phyloP scores from a whole-genome alignment of 202 grass and related monocot genomes.

The Thinopyrum obtusiflorum region DNA sequence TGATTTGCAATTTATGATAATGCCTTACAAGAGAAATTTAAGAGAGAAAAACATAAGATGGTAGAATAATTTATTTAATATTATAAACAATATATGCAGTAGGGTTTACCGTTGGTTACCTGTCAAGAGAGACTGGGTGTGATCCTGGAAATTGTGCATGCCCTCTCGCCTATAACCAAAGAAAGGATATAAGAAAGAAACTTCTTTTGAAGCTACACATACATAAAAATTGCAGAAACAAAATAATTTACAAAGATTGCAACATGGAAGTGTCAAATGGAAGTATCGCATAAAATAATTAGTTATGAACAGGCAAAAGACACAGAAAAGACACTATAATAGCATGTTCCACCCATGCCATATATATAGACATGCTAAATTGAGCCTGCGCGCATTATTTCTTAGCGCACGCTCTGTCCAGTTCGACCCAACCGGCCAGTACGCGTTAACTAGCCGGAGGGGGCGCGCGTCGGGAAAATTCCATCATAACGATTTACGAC shows the following conservation, averaged over 20 bases:
- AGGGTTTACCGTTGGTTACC: conserved; percentile 35
- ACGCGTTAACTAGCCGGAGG: no score
- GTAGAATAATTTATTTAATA: background rate
- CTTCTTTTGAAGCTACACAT: conserved; percentile 18
- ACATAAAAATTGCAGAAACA: conserved; percentile 32
- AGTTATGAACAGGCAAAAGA: background rate
- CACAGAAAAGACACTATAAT: background rate
- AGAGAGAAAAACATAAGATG: background rate
- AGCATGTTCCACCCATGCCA: conserved; percentile 3
- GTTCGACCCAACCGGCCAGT: no score
- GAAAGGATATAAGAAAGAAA: conserved; percentile 26
- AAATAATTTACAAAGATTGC: background rate
- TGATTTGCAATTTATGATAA: background rate
- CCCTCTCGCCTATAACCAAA: conserved; percentile 69
- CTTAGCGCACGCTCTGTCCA: no score
- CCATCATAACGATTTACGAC: no score
- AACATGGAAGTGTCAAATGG: background rate
- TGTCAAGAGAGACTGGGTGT: conserved; percentile 98
- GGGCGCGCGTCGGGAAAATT: no score
- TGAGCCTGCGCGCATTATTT: no score
- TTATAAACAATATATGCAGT: background rate
- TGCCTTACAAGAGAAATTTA: background rate
- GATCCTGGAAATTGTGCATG: conserved; percentile 90
- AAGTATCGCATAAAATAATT: background rate
- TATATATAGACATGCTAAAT: background rate